phyloP scores from a whole-genome alignment of 768 basidiomycete genomes.

The Rhizopogon roseolus region DNA sequence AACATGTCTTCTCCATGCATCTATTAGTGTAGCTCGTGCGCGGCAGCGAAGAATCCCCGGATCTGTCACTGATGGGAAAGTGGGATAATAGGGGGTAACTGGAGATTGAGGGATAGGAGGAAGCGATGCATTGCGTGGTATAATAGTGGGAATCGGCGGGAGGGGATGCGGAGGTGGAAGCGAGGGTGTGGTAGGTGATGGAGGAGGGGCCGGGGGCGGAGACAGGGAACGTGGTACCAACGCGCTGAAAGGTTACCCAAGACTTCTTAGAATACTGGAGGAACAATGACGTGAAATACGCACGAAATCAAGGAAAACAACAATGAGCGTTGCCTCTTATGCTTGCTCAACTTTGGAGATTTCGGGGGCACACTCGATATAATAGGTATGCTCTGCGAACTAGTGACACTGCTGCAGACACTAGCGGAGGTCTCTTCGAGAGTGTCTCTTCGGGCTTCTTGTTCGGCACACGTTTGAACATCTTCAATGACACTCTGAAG shows the following conservation, averaged over 20 bases:
- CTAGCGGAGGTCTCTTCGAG: conserved; percentile 21
- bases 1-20: conserved; percentile 60
- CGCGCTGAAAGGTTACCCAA: conserved; percentile 12
- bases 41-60: conserved; percentile 48
- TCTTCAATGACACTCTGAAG: conserved; percentile 49
- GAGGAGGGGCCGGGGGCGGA: conserved; percentile 14
- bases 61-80: conserved; percentile 8
- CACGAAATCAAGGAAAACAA: conserved; percentile 67
- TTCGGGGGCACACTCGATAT: conserved; percentile 13
- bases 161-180: conserved; percentile 25
- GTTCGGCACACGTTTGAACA: conserved; percentile 44
- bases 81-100: conserved; percentile 14
- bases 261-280: conserved; percentile 2
- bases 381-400: conserved; percentile 13
- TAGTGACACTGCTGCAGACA: conserved; percentile 9
- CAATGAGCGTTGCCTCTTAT: conserved; percentile 69
- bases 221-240: conserved; percentile 29
- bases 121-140: conserved; percentile 18
- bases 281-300: conserved; percentile 13
- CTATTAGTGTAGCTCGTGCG: conserved; percentile 64
- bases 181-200: conserved; percentile 11
- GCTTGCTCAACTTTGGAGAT: conserved; percentile 36
- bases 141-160: conserved; percentile 23
- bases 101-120: conserved; percentile 13
- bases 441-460: conserved; percentile 25